phyloP scores from a whole-genome alignment of 2,329 filamentous ascomycete genomes.

The Alternaria consortialis region DNA sequence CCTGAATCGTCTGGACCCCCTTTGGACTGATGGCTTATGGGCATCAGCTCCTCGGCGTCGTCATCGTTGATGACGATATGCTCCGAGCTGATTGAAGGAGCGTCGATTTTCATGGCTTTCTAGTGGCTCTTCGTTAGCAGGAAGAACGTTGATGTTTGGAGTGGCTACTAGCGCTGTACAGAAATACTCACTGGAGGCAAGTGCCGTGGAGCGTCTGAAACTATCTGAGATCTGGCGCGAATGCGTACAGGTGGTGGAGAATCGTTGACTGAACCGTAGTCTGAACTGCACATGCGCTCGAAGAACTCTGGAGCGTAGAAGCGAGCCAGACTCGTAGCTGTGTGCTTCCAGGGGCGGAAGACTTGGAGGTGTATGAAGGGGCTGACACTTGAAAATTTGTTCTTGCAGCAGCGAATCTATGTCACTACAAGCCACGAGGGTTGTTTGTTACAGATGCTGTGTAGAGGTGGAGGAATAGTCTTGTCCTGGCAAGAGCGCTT shows the following conservation, averaged over 20 bases:
- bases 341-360: neutral
- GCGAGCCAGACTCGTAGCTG: neutral
- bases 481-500: neutral
- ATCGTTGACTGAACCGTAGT: neutral
- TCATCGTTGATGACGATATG: neutral
- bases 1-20: neutral
- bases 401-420: neutral
- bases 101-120: neutral
- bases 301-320: neutral
- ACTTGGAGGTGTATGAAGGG: neutral
- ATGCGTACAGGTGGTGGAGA: neutral
- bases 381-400: neutral
- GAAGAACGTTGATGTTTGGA: too few relatives aligned
- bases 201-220: neutral
- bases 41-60: neutral
- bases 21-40: neutral
- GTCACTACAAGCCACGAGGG: fast-evolving
- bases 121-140: neutral
- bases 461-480: neutral
- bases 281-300: neutral
- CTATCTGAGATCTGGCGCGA: neutral
- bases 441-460: neutral
- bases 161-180: neutral
- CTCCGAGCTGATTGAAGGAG: too few relatives aligned
- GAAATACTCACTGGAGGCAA: neutral